These are phyloP conservation scores for Oryza australiensis DNA, from an alignment of 176 grass and related monocot species.

Conservation along the genomic window DNA sequence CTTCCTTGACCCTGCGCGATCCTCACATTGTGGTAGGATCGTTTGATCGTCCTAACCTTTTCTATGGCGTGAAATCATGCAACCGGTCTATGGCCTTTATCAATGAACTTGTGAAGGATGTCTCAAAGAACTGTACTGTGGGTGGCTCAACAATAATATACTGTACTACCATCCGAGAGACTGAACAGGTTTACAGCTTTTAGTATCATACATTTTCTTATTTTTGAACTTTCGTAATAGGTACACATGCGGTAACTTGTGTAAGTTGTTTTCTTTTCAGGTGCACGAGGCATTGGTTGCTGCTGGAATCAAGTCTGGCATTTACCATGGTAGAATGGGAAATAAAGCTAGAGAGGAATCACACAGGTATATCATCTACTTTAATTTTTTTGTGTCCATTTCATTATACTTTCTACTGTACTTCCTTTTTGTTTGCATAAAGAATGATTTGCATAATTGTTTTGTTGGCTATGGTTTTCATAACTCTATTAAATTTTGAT, in stretches of 20 bases:
- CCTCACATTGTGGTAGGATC: constrained; percentile 71
- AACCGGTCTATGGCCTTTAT: constrained; percentile 63
- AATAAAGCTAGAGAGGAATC: constrained; percentile 72
- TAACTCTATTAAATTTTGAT: constrained; percentile 19
- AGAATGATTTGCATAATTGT: constrained; percentile 13
- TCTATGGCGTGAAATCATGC: constrained; percentile 78
- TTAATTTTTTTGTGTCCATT: constrained; percentile 29
- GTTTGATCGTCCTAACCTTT: constrained; percentile 88
- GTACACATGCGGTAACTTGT: neutral
- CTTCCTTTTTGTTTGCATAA: neutral
- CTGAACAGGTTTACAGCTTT: constrained; percentile 67
- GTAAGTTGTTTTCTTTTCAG: constrained; percentile 35
- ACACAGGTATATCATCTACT: constrained; percentile 60
- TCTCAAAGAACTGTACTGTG: constrained; percentile 56
- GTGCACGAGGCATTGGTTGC: constrained; percentile 62
- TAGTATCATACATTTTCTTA: neutral
- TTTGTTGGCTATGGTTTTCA: neutral
- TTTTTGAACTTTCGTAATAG: neutral
- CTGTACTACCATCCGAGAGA: constrained; percentile 82
- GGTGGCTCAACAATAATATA: constrained; percentile 90
- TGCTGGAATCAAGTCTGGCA: constrained; percentile 83
- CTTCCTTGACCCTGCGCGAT: constrained; percentile 62
- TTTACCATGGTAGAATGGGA: constrained; percentile 89
- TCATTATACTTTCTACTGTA: constrained; percentile 7
- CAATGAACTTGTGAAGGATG: constrained; percentile 78